Evolutionary conservation across 2,329 filamentous ascomycete species (phyloP).

Genomic region (Epicoccum nigrum): DNA sequence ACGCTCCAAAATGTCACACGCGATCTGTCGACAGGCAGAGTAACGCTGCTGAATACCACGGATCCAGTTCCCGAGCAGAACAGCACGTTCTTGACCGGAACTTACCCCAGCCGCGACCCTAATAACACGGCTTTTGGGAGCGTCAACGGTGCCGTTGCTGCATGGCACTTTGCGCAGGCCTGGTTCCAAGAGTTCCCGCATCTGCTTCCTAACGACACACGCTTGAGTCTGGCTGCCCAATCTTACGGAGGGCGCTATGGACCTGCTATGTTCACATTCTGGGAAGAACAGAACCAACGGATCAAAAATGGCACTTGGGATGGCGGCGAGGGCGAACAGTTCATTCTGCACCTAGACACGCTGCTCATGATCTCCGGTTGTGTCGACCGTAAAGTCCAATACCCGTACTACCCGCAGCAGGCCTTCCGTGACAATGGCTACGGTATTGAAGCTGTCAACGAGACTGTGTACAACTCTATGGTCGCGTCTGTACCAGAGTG

Average conservation of each 20-base stretch:
- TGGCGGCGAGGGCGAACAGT: conserved; percentile 20
- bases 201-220: conserved; percentile 25
- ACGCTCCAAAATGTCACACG: conserved; percentile 27
- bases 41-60: conserved; percentile 21
- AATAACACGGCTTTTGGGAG: conserved; percentile 28
- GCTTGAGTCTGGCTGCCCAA: conserved; percentile 27
- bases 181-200: conserved; percentile 33
- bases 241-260: conserved; percentile 62
- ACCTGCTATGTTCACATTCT: conserved; percentile 59
- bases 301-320: conserved; percentile 44
- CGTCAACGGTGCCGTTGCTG: conserved; percentile 25
- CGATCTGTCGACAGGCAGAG: conserved; percentile 21
- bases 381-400: conserved; percentile 54
- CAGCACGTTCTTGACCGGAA: conserved; percentile 25
- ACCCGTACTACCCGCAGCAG: conserved; percentile 54
- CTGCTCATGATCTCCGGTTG: conserved; percentile 53
- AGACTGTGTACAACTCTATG: conserved; percentile 28
- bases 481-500: conserved; percentile 21
- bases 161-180: conserved; percentile 29
- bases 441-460: conserved; percentile 55
- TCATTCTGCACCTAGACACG: conserved; percentile 50
- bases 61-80: conserved; percentile 24
- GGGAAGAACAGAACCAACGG: conserved; percentile 60
- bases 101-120: conserved; percentile 22
- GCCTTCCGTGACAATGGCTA: conserved; percentile 62